Percentiles rank a stretch among this genome's conserved stretches.
Conservation (phyloP, 164 flowering plant species). For the Aristolochia californica region DNA sequence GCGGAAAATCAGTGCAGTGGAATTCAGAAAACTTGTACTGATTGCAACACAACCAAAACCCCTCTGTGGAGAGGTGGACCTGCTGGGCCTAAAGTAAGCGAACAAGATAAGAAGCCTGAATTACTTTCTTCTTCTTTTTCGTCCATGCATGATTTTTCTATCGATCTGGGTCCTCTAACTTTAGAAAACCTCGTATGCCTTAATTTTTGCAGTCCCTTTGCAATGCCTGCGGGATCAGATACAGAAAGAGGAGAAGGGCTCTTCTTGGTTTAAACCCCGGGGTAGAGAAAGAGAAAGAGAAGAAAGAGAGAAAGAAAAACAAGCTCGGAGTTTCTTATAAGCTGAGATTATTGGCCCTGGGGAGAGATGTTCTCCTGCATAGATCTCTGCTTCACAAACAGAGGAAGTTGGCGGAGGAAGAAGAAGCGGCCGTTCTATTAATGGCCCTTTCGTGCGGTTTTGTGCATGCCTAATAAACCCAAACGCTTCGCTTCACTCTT, state of each 20-base stretch:
- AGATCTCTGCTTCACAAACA: conserved; percentile 19
- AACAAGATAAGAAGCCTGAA: not conserved
- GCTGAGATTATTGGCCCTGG: conserved; percentile 23
- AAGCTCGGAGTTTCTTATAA: conserved; percentile 16
- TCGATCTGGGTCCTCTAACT: not conserved
- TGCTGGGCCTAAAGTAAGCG: conserved; percentile 61
- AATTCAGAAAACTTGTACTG: conserved; percentile 29
- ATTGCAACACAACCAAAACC: conserved; percentile 51
- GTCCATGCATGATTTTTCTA: not conserved
- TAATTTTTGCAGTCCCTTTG: conserved; percentile 49
- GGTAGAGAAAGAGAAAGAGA: conserved; percentile 14
- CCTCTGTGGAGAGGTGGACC: conserved; percentile 80
- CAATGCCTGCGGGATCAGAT: conserved; percentile 82
- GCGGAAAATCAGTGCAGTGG: not conserved
- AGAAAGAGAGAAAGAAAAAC: conserved; percentile 12
- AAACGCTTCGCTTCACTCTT: not conserved
- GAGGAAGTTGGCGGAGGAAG: conserved; percentile 50
- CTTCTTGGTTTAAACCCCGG: conserved; percentile 24
- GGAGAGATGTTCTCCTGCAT: conserved; percentile 23
- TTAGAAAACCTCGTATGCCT: not conserved
- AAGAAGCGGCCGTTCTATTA: conserved; percentile 59
- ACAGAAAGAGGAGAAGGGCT: conserved; percentile 57
- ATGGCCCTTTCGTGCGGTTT: conserved; percentile 74
- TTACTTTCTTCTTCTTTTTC: not conserved
- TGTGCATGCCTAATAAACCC: conserved; percentile 22